These are phyloP conservation scores for Umbilicaria muhlenbergii DNA, from an alignment of 495 filamentous ascomycete genomes.

Conservation along the genomic window DNA sequence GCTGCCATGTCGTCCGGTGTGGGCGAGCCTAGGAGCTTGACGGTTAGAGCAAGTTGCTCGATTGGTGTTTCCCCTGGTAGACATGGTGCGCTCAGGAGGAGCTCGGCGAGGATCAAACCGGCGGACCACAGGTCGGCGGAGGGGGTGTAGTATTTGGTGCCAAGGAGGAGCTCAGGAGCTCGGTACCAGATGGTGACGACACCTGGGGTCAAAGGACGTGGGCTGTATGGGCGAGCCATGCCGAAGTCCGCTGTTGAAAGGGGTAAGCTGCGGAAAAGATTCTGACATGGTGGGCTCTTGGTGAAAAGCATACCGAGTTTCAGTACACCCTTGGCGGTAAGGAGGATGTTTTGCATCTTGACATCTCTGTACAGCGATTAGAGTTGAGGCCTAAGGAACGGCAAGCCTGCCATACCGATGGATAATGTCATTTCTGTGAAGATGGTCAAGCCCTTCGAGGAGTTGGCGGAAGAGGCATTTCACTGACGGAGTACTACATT, in stretches of 20 bases:
- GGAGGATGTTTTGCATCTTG: slow-evolving; percentile 31
- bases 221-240: slow-evolving; percentile 26
- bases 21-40: slow-evolving; percentile 26
- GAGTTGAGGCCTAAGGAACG: too few species aligned
- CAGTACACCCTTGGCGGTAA: slow-evolving; percentile 25
- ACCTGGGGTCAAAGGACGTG: slow-evolving; percentile 28
- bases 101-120: slow-evolving; percentile 29
- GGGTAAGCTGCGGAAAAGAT: neutral
- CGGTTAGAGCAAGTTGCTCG: slow-evolving; percentile 26
- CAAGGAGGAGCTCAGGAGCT: slow-evolving; percentile 50
- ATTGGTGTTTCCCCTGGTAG: slow-evolving; percentile 27
- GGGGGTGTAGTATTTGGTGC: slow-evolving; percentile 23
- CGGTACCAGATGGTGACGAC: slow-evolving; percentile 72
- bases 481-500: slow-evolving; percentile 11
- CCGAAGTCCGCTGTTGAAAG: slow-evolving; percentile 25
- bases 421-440: slow-evolving; percentile 29
- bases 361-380: slow-evolving; percentile 19
- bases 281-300: neutral
- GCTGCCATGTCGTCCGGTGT: slow-evolving; percentile 18
- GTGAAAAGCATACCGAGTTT: slow-evolving; percentile 23
- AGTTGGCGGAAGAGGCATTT: slow-evolving; percentile 31
- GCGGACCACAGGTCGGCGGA: slow-evolving; percentile 29
- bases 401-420: slow-evolving; percentile 18
- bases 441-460: slow-evolving; percentile 28
- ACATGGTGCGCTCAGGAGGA: slow-evolving; percentile 23